phyloP scores from a whole-genome alignment of 768 basidiomycete genomes.

The Trametopsis cervina region DNA sequence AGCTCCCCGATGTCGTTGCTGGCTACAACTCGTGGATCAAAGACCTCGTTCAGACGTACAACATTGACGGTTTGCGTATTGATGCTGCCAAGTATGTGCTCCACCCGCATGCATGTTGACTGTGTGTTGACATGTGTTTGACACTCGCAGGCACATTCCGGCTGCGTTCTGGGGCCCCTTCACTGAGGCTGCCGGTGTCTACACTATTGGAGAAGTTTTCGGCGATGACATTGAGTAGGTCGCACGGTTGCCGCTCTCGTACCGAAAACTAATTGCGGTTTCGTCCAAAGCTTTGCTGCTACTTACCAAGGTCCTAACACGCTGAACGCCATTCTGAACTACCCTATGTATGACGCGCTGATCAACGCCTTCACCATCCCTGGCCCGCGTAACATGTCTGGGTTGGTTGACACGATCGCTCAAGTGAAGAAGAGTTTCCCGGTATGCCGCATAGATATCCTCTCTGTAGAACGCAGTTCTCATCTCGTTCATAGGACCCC shows the following conservation, averaged over 20 bases:
- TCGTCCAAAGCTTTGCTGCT: slow-evolving; percentile 39
- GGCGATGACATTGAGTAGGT: slow-evolving; percentile 43
- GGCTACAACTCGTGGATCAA: slow-evolving; percentile 66
- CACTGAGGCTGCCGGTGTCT: slow-evolving; percentile 68
- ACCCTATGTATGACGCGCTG: slow-evolving; percentile 60
- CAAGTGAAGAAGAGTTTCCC: slow-evolving; percentile 49
- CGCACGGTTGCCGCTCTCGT: slow-evolving; percentile 12
- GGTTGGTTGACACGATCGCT: slow-evolving; percentile 42
- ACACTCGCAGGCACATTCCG: slow-evolving; percentile 58
- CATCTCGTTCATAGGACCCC: slow-evolving; percentile 22
- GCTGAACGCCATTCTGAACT: slow-evolving; percentile 68
- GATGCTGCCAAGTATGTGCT: slow-evolving; percentile 44
- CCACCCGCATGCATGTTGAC: slow-evolving; percentile 9
- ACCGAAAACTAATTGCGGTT: slow-evolving; percentile 14
- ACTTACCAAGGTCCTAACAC: slow-evolving; percentile 54
- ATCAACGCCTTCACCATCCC: slow-evolving; percentile 65
- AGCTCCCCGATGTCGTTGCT: slow-evolving; percentile 52
- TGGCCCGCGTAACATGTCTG: slow-evolving; percentile 56
- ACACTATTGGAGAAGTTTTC: slow-evolving; percentile 82
- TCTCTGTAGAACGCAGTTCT: background rate
- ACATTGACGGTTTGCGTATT: slow-evolving; percentile 82
- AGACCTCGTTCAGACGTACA: slow-evolving; percentile 59
- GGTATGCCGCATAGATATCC: slow-evolving; percentile 17
- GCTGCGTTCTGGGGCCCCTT: slow-evolving; percentile 74
- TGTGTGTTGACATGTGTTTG: no score